These are phyloP conservation scores for Papiliotrema nemorosa DNA, from an alignment of 1,284 basidiomycete species.

Conservation along the genomic window DNA sequence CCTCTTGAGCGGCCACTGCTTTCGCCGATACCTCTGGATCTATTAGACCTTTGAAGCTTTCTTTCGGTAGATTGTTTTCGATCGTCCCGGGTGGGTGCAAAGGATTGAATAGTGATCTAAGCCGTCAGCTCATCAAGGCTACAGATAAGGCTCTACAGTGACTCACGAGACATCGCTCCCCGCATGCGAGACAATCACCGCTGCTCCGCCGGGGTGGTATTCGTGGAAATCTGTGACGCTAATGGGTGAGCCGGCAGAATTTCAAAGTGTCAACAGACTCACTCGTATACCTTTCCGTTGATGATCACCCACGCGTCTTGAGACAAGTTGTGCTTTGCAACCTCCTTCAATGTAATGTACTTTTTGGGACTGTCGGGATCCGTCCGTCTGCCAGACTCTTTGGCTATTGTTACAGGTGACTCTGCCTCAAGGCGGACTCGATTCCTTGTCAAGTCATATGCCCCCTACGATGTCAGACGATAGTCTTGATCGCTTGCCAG, in stretches of 20 bases:
- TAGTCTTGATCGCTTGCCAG: too few species aligned
- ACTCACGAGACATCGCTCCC: slow-evolving; percentile 54
- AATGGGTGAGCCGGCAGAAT: background rate
- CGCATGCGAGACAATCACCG: slow-evolving; percentile 53
- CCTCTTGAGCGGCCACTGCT: slow-evolving; percentile 10
- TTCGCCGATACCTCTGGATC: slow-evolving; percentile 33
- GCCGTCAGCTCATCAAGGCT: background rate
- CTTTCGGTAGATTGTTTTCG: slow-evolving; percentile 41
- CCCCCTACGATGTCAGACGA: too few species aligned
- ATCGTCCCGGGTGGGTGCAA: slow-evolving; percentile 42
- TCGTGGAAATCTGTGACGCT: slow-evolving; percentile 70
- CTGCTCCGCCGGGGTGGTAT: slow-evolving; percentile 54
- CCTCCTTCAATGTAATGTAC: slow-evolving; percentile 24
- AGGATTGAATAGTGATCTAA: slow-evolving; percentile 23
- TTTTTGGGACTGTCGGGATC: background rate
- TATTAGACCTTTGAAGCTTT: slow-evolving; percentile 66
- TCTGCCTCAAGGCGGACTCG: background rate
- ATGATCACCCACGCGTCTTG: slow-evolving; percentile 32
- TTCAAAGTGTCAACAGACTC: slow-evolving; percentile 1
- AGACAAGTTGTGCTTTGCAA: slow-evolving; percentile 22
- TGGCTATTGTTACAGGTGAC: background rate
- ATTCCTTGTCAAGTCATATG: too few species aligned
- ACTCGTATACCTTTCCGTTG: slow-evolving; percentile 35
- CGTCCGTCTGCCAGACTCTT: background rate
- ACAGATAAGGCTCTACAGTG: background rate